Evolutionary conservation across 441 rosid species (phyloP).

Genomic region (Corymbia calophylla): DNA sequence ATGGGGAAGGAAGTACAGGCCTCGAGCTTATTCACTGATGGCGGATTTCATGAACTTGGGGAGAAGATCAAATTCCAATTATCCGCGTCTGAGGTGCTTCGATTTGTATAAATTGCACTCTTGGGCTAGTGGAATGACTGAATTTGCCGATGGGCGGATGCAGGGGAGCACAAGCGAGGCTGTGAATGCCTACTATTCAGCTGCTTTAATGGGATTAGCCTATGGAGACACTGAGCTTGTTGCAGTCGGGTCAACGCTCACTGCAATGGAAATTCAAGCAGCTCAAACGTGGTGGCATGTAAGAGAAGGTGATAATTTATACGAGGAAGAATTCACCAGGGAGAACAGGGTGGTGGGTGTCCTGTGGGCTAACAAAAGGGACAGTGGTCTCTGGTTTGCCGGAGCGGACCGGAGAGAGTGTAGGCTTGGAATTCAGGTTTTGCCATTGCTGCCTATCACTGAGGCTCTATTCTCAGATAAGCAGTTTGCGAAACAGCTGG

Average conservation of each 20-base stretch:
- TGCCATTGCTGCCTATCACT: conserved; percentile 60
- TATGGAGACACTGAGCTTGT: conserved; percentile 80
- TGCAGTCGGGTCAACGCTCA: conserved; percentile 48
- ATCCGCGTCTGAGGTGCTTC: conserved; percentile 72
- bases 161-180: conserved; percentile 94
- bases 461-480: conserved; percentile 70
- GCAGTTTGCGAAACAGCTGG: conserved; percentile 49
- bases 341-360: conserved; percentile 87
- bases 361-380: conserved; percentile 90
- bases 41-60: conserved; percentile 83
- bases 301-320: conserved; percentile 46
- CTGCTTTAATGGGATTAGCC: conserved; percentile 82
- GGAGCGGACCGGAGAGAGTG: conserved; percentile 73
- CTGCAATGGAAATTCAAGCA: conserved; percentile 76
- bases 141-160: conserved; percentile 77
- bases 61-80: conserved; percentile 34
- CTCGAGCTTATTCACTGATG: conserved; percentile 76
- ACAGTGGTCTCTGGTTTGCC: conserved; percentile 83
- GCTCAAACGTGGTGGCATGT: conserved; percentile 94
- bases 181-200: conserved; percentile 79
- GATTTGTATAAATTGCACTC: conserved; percentile 82
- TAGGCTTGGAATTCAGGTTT: conserved; percentile 78
- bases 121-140: conserved; percentile 91
- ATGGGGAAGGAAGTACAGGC: conserved; percentile 80
- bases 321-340: conserved; percentile 56